A percentile compares a stretch with the other conserved stretches of the same genome.
Evolutionary conservation across 352 stramenopile genomes (phyloP).

Genomic region (Phytophthora nicotianae): DNA sequence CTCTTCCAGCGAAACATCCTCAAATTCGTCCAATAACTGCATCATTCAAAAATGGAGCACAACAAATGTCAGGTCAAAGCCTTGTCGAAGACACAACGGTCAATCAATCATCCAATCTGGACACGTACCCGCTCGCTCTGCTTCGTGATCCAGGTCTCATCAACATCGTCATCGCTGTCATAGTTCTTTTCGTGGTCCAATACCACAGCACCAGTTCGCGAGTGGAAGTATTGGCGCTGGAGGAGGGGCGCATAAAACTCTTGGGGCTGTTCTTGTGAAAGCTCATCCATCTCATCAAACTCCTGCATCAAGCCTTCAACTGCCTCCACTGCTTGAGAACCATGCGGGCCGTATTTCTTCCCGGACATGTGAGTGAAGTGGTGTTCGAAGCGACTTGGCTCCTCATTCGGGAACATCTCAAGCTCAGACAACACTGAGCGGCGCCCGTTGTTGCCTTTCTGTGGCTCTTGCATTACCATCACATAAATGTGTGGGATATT

Average conservation of each 20-base stretch:
- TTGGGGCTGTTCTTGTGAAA: slow-evolving; percentile 57
- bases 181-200: slow-evolving; percentile 86
- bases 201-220: slow-evolving; percentile 80
- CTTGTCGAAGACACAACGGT: not conserved
- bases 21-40: slow-evolving; percentile 86
- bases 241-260: slow-evolving; percentile 78
- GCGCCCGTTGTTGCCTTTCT: slow-evolving; percentile 23
- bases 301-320: slow-evolving; percentile 73
- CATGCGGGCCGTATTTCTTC: slow-evolving; percentile 45
- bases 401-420: slow-evolving; percentile 52
- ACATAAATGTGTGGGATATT: slow-evolving; percentile 87
- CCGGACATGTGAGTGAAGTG: slow-evolving; percentile 69
- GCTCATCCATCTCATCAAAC: slow-evolving; percentile 73
- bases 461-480: slow-evolving; percentile 49
- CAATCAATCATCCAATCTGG: not conserved
- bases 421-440: slow-evolving; percentile 58
- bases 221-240: slow-evolving; percentile 90
- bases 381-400: slow-evolving; percentile 63
- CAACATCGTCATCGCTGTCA: slow-evolving; percentile 89
- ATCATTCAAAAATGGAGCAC: slow-evolving; percentile 9
- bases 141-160: slow-evolving; percentile 89
- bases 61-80: slow-evolving; percentile 6
- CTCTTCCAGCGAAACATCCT: slow-evolving; percentile 86
- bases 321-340: slow-evolving; percentile 38
- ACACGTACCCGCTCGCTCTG: slow-evolving; percentile 75